These are phyloP conservation scores for Dovyalis caffra DNA, from an alignment of 345 rosid genomes.

Conservation along the genomic window DNA sequence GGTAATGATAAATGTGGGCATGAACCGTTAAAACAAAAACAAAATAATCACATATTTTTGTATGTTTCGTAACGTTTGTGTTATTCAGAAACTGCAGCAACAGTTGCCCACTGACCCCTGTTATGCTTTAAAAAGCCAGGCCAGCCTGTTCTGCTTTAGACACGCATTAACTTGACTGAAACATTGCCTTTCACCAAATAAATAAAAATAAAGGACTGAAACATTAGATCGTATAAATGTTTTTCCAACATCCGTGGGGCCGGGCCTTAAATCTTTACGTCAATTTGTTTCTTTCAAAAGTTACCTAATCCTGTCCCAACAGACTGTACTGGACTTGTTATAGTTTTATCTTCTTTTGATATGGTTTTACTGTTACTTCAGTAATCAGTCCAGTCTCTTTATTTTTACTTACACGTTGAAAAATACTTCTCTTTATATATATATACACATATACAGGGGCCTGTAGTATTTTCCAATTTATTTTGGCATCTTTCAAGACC, in stretches of 20 bases:
- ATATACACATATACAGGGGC: no score
- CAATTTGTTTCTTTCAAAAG: constrained; percentile 5
- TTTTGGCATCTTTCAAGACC: no score
- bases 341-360: constrained; percentile 47
- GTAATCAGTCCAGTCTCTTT: constrained; percentile 33
- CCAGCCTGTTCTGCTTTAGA: constrained; percentile 1
- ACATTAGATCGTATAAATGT: background rate
- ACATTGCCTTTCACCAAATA: background rate
- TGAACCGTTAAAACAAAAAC: no score
- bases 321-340: constrained; percentile 1
- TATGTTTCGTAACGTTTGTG: background rate
- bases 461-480: no score
- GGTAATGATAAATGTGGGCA: no score
- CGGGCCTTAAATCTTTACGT: constrained; percentile 8
- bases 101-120: background rate
- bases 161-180: background rate
- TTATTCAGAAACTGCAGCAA: constrained; percentile 4
- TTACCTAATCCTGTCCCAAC: constrained; percentile 24
- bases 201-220: background rate
- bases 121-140: background rate
- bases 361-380: constrained; percentile 27
- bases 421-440: no score
- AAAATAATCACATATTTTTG: no score
- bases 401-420: no score
- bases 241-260: background rate